Base-by-base conservation (phyloP, 2,329 filamentous ascomycete genomes). In the Emydomyces testavorans region DNA sequence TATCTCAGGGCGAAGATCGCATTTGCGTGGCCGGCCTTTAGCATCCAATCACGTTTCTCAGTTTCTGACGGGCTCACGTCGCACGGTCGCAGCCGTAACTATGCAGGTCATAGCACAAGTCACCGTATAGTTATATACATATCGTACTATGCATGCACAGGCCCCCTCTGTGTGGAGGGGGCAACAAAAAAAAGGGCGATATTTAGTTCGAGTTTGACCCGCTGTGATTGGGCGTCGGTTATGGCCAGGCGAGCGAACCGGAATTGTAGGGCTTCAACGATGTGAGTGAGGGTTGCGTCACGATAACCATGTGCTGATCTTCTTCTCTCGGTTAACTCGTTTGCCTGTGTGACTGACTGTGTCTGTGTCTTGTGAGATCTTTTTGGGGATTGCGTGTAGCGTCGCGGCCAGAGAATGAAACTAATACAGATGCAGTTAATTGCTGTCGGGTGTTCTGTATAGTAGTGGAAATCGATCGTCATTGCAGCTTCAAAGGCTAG, bases 221-320 rank as follows among this genome's bases (percentile, higher is more conserved):
- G n/a, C n/a, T n/a, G 4, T 45, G 32, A 46, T 46, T 46, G 43
- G 43, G 23, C 16, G 32, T 46, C 43, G 43, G 43, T 46, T 38
- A 37, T 37, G 23, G 32, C 26, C 43, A 46, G 29, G 34, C 35
- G 45, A 29, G 36, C 45, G 18, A 47, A 47, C 45, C 45, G 45
- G 45, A 47, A 47, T 34, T 39, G 35, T 47, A 47, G 36, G 45
- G 45, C 45, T 46, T n/a, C n/a, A n/a, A n/a, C 21, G 34, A 20
- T 18, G 28, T 37, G 35, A 6, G 34, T 38, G 43, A n/a, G n/a
- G n/a, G n/a, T 37, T 29, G 43, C 38, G 34, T 16, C 34, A 46
- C 34, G 43, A 37, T 46, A 46, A 38, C 43, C 43, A 46, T 46
- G 43, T 46, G 43, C 43, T 46, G 43, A 46, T 46, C 43, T 46